Evolutionary conservation across 2,329 filamentous ascomycete species (phyloP).

Genomic region (Cadophora sp.): DNA sequence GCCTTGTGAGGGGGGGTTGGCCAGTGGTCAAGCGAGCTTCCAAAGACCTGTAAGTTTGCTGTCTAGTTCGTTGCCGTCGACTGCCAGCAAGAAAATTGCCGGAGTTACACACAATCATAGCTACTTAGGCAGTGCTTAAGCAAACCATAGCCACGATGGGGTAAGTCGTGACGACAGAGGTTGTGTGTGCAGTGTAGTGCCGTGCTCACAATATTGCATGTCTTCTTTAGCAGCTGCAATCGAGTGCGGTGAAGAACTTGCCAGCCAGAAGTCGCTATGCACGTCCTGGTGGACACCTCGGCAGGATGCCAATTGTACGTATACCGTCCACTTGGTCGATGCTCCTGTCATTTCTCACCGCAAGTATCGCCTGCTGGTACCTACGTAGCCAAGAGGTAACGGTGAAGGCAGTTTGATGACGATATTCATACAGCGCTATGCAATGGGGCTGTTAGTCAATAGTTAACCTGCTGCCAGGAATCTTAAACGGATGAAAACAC

Average conservation of each 20-base stretch:
- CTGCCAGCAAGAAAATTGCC: background rate
- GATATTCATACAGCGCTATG: background rate
- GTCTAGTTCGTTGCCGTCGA: too few relatives aligned
- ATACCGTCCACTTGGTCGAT: background rate
- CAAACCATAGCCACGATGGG: background rate
- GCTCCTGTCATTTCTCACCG: slow-evolving; percentile 9
- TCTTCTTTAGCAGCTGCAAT: background rate
- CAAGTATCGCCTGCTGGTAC: background rate
- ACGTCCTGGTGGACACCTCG: background rate
- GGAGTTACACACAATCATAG: background rate
- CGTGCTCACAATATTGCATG: background rate
- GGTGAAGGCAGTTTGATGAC: slow-evolving; percentile 15
- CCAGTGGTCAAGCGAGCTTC: too few relatives aligned
- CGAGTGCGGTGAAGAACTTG: slow-evolving; percentile 5
- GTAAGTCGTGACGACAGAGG: background rate
- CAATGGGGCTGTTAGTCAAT: slow-evolving; percentile 2
- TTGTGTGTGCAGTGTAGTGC: background rate
- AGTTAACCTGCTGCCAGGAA: background rate
- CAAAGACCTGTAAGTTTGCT: too few relatives aligned
- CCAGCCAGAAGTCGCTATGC: background rate
- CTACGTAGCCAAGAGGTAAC: background rate
- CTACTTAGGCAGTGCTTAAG: background rate
- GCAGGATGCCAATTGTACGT: background rate
- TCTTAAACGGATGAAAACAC: background rate
- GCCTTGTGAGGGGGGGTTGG: background rate